Evolutionary conservation across 139 green algal species (phyloP).

Genomic region (Tetraselmis chui): DNA sequence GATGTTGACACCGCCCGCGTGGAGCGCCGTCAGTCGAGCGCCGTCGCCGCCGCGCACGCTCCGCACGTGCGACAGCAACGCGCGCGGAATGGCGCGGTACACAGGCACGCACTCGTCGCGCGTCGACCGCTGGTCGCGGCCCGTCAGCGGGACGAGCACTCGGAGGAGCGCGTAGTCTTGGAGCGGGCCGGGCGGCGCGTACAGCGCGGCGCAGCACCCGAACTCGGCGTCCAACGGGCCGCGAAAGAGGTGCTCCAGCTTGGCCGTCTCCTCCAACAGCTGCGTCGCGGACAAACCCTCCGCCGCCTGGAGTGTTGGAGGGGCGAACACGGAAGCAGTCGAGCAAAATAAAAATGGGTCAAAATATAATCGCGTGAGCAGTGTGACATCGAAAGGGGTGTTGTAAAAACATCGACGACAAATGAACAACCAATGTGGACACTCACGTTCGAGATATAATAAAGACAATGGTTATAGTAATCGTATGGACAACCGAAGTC

Average conservation of each 20-base stretch:
- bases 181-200: constrained; percentile 21
- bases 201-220: constrained; percentile 40
- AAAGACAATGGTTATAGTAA: no score
- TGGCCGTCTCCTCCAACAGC: neutral
- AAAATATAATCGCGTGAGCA: constrained; percentile 5
- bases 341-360: neutral
- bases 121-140: neutral
- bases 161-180: constrained; percentile 40
- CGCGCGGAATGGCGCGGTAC: constrained; percentile 7
- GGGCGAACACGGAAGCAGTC: neutral
- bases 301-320: neutral
- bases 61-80: constrained; percentile 11
- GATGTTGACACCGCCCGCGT: no score
- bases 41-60: neutral
- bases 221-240: constrained; percentile 48
- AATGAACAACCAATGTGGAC: no score
- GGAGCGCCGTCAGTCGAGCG: neutral
- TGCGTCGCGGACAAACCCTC: neutral
- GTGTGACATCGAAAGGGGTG: neutral
- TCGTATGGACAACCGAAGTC: no score
- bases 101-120: neutral
- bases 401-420: no score
- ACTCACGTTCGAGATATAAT: no score
- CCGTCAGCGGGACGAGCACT: constrained; percentile 24
- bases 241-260: neutral